These are phyloP conservation scores for Sporothrix sp. DNA, from an alignment of 2,329 filamentous ascomycete species.

Conservation along the genomic window DNA sequence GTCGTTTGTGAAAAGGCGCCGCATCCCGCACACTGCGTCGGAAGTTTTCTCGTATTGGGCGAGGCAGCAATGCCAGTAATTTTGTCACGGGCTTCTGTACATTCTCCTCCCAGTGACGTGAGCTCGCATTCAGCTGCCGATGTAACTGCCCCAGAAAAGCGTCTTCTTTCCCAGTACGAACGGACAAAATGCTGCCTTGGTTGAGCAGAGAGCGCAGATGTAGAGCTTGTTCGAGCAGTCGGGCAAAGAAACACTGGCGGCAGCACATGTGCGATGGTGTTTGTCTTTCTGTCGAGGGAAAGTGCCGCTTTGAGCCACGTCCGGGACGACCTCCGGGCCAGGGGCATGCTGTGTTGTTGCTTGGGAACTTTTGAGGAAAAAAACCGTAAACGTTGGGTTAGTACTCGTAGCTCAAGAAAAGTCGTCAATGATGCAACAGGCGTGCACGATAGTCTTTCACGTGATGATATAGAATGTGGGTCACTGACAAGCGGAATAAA, in stretches of 20 bases:
- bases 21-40: constrained; percentile 53
- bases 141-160: background rate
- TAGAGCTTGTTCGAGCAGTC: background rate
- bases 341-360: constrained; percentile 8
- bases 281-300: constrained; percentile 10
- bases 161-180: background rate
- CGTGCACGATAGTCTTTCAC: too few species aligned
- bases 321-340: constrained; percentile 3
- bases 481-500: too few species aligned
- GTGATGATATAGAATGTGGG: too few species aligned
- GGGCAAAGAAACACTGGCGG: constrained; percentile 17
- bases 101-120: background rate
- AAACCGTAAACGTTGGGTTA: too few species aligned
- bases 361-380: background rate
- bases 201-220: background rate
- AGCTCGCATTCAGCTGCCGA: background rate
- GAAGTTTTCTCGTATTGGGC: constrained; percentile 33
- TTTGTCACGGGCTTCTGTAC: too few species aligned
- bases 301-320: constrained; percentile 14
- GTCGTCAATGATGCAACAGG: too few species aligned
- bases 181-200: background rate
- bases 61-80: too few species aligned
- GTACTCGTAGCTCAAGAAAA: too few species aligned
- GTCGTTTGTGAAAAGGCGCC: constrained; percentile 53
- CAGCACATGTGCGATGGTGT: background rate